Base-by-base conservation (phyloP, 768 basidiomycete species). In the Megacollybia marginata region DNA sequence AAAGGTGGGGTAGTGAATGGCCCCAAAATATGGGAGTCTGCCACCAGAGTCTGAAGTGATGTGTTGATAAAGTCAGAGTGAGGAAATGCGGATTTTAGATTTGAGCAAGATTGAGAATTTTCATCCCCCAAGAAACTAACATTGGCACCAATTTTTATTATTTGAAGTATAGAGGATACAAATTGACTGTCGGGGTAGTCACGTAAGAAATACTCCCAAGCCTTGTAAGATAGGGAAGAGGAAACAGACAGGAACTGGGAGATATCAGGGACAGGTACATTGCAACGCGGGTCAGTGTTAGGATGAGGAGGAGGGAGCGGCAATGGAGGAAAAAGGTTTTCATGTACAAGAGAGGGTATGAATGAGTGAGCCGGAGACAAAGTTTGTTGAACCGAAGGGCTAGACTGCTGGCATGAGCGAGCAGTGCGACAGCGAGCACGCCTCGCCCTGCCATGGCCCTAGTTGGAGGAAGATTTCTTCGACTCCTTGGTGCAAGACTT, bases 171-270 rank as follows among this genome's bases (percentile, higher is more conserved):
- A 5, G 55, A 47, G 16, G 48, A 23, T 49, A 65, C 65, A 56
- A 65, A 64, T 1, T 7, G 18, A 9, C 45, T 55, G 48, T 65
- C 57, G 9, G 64, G 64, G 42, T 67, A 65, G 15, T 65, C 64
- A 2, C 4, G 20, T 31, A 67, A 42, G 31, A 58, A 59, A 44
- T 42, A 51, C 0, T 44, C 42, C 65, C 64, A 67, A 3, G 57
- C 54, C 0, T 52, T 42, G 6, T 44, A 20, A 4, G 47, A 13
- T 4, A 63, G 46, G 9, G 56, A 43, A 10, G 61, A 58, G 16
- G 52, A 38, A 16, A 63, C 49, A 6, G 23, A 19, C 9, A 47
- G 33, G n/a, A 34, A 15, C 9, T 19, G 4, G 49, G 20, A 45
- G 44, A 40, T 42, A 28, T 18, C 15, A 20, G 33, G 2, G 15